Base-by-base conservation (phyloP, 768 basidiomycete species). In the Psilocybe cubensis region DNA sequence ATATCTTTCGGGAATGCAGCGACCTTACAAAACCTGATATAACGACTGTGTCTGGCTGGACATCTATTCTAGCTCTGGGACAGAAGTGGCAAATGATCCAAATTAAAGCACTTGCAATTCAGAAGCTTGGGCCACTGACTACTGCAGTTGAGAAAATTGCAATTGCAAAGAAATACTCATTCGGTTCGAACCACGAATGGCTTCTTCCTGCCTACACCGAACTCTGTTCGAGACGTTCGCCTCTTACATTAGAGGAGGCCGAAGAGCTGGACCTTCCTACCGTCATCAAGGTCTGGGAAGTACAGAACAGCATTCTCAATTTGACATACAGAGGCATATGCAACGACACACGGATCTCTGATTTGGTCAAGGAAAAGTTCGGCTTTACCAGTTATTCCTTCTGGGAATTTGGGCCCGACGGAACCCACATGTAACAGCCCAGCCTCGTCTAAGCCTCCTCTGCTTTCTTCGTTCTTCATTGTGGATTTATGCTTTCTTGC, bases 11-110 rank as follows among this genome's bases (percentile, higher is more conserved):
- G 40, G 7, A 56, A 44, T 44, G 57, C 41, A 77, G 75, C 11
- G 67, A 69, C 46, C 70, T 72, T 35, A 50, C 53, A 3, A 58
- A 65, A 27, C 59, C 65, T 7, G 74, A 74, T 33, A 66, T 73
- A 43, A 61, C 66, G 21, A 72, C 73, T 14, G 61, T 65, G 27
- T 68, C 72, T 14, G 75, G 74, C 41, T 79, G 77, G 76, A 68
- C 62, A 14, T 73, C 73, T 14, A 68, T 77, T 25, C 70, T 78
- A 12, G 44, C 63, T 17, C 64, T 79, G 41, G 64, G 72, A 9
- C 59, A 63, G 33, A 64, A 63, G 38, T 72, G 71, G 66, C 61
- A 62, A 9, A 72, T 77, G 58, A 4, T 59, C 0, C 66, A 68
- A 44, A 31, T 76, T 47, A 68, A 69, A 12, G 57, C 62, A 1